Evolutionary conservation across 1,284 basidiomycete genomes (phyloP).

Genomic region (Xerocomus nothofagi): DNA sequence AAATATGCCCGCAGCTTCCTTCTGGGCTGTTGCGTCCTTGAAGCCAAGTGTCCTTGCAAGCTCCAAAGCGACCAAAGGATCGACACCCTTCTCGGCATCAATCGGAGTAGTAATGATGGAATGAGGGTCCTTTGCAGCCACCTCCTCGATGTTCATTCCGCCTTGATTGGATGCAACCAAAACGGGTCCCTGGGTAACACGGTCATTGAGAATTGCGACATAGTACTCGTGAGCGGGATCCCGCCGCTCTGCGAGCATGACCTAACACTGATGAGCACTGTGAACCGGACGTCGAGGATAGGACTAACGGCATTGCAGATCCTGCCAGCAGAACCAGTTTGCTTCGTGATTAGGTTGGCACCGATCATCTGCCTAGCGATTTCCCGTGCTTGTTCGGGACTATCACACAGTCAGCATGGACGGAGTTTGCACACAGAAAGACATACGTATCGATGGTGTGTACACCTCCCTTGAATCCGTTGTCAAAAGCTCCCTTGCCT

Average conservation of each 20-base stretch:
- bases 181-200: conserved; percentile 85
- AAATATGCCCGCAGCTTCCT: conserved; percentile 91
- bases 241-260: conserved; percentile 97
- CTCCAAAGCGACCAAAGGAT: conserved; percentile 68
- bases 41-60: conserved; percentile 94
- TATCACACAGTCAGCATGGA: conserved; percentile 35
- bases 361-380: conserved; percentile 94
- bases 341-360: conserved; percentile 96
- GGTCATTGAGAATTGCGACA: conserved; percentile 96
- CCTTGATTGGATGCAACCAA: conserved; percentile 94
- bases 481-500: conserved; percentile 98
- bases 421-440: background rate
- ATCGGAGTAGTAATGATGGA: conserved; percentile 98
- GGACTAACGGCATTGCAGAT: conserved; percentile 87
- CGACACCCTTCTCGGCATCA: conserved; percentile 83
- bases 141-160: conserved; percentile 99
- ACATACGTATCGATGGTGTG: conserved; percentile 89
- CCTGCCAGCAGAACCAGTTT: conserved; percentile 92
- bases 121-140: conserved; percentile 93
- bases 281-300: conserved; percentile 12
- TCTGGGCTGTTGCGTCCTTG: conserved; percentile 68
- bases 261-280: conserved; percentile 44
- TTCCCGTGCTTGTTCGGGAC: conserved; percentile 87
- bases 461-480: conserved; percentile 96
- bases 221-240: conserved; percentile 98